Base-by-base conservation (phyloP, 495 filamentous ascomycete genomes). In the Aspergillus mulundensis region DNA sequence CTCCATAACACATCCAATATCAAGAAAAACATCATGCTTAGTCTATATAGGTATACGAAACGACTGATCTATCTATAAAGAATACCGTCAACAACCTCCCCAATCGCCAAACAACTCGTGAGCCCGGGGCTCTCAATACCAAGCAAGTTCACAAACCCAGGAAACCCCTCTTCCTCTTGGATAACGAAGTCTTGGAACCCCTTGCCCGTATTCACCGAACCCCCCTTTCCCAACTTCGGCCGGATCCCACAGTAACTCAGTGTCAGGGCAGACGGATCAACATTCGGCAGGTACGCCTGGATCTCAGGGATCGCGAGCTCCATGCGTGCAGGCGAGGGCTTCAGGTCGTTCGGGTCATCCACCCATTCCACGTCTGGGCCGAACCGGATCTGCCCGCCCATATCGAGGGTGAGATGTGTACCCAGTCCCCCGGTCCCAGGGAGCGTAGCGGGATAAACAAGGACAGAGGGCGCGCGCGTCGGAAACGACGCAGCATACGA, bases 341-440 rank as follows among this genome's bases (percentile, higher is more conserved):
- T 70, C 36, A 84, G 71, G 59, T 87, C 83, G 23, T 61, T 70
- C 0, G 87, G 80, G 36, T 82, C 79, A 40, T 83, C 76, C 1
- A 95, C 84, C 94, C 95, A 97, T 68, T 97, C 91, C 12, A 97
- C 89, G 63, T 98, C 94, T 0, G 94, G 94, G 0, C 94, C 94
- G 66, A 98, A 98, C 34, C 92, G 87, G 24, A 97, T 81, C 1
- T 88, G 81, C 0, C 91, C 93, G 0, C 80, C 82, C 75, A 97
- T 78, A 65, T 98, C 94, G 18, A 97, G 79, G 0, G 94, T 98
- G 5, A 98, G 74, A 72, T 98, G 94, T 1, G 94, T 97, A 40
- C 94, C 94, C 8, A 98, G 77, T 0, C 94, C 94, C 42, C 82
- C 92, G 38, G 84, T 80, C 12, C 92, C 91, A 0, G 89, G 87